Evolutionary conservation across 2,329 filamentous ascomycete species (phyloP).

Genomic region (Aurifilum marmelostoma): DNA sequence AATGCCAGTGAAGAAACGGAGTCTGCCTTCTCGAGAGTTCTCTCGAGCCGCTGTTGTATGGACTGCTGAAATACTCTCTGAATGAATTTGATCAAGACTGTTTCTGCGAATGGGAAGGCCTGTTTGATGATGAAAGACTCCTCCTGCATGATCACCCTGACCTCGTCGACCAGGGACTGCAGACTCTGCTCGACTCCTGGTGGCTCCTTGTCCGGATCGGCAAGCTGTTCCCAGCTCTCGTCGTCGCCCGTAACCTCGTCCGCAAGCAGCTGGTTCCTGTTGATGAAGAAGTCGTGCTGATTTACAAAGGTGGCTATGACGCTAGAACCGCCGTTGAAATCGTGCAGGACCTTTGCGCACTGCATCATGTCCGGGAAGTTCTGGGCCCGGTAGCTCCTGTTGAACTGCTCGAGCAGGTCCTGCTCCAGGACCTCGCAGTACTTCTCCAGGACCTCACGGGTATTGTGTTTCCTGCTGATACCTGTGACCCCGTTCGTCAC

Average conservation of each 20-base stretch:
- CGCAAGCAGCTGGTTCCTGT: conserved; percentile 85
- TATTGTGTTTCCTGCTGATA: conserved; percentile 61
- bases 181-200: conserved; percentile 90
- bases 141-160: conserved; percentile 93
- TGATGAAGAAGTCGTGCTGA: conserved; percentile 99
- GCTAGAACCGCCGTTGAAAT: conserved; percentile 94
- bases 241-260: conserved; percentile 79
- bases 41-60: conserved; percentile 92
- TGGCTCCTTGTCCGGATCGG: conserved; percentile 90
- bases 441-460: conserved; percentile 90
- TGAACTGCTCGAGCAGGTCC: conserved; percentile 92
- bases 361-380: conserved; percentile 99
- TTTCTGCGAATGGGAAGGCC: conserved; percentile 95
- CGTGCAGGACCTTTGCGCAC: conserved; percentile 88
- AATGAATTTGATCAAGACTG: conserved; percentile 88
- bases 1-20: conserved; percentile 92
- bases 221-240: conserved; percentile 85
- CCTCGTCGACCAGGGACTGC: conserved; percentile 90
- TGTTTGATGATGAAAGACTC: conserved; percentile 96
- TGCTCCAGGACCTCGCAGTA: conserved; percentile 96
- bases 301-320: conserved; percentile 97
- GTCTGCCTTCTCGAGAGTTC: conserved; percentile 93
- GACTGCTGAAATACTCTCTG: conserved; percentile 98
- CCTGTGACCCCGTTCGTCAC: conserved; percentile 52
- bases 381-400: conserved; percentile 91